Base-by-base conservation (phyloP, 2,329 filamentous ascomycete species). In the Pseudogymnoascus verrucosus region DNA sequence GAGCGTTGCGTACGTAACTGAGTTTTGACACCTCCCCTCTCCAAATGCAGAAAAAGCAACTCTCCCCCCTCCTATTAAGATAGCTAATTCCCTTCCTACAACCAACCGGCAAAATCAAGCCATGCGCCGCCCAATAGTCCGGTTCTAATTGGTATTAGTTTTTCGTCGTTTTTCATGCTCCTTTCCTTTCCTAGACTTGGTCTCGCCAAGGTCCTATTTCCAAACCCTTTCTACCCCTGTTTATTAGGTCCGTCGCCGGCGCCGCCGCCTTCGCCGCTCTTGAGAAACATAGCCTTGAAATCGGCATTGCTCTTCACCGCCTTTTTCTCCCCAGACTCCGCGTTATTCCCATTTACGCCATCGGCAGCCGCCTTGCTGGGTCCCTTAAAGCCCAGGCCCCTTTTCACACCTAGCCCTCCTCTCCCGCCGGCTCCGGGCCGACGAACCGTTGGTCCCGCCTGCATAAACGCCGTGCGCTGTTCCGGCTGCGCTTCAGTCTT, bases 251-350 rank as follows among this genome's bases (percentile, higher is more conserved):
- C 26, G 11, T 21, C 42, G 44, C 37, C 14, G 7, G 14, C 37
- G 6, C 2, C 12, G 42, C 42, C 44, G 26, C 14, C 23, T 23
- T 54, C 47, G 6, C 47, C 47, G 47, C 47, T 54, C 26, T 31
- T 54, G 26, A 54, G 47, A 66, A 73, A 73, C 70, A 74, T 70
- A 28, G 81, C 80, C 72, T 81, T 84, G 68, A 85, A 85, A 69
- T 85, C 82, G 1, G 81, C 80, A 71, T 85, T 85, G 69, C 77
- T 84, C 75, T 82, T 84, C 16, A 73, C 68, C 60, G 74, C 68
- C 21, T 67, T 62, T 10, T 70, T 69, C 36, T 66, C 68, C 11
- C 67, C 68, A 2, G 66, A 63, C 19, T 67, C 70, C 68, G 54
- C 70, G 64, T 60, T 67, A 63, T 61, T 66, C 47, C 63, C 65